Conservation (phyloP, 331 rosid genomes). For the Pyracantha coccinea region DNA sequence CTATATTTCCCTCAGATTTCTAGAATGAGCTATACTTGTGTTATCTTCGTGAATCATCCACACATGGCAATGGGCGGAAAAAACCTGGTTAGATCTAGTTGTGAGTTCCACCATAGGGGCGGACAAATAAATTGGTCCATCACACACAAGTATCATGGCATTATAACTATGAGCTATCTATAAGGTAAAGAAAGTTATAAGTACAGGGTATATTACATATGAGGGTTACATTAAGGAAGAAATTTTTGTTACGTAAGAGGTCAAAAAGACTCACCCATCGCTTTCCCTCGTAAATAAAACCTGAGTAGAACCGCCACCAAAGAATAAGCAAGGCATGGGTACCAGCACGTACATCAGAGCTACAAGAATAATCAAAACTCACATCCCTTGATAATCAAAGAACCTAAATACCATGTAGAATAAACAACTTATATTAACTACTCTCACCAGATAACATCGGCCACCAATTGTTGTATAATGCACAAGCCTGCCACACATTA, state of each 20-base stretch:
- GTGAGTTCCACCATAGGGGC: background rate
- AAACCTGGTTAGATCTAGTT: background rate
- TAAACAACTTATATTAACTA: background rate
- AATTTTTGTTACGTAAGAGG: background rate
- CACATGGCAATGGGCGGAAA: background rate
- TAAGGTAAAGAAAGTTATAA: background rate
- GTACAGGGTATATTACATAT: background rate
- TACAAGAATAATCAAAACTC: conserved; percentile 31
- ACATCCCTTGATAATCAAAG: background rate
- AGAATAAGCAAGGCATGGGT: conserved; percentile 99
- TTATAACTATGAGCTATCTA: background rate
- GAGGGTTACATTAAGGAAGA: background rate
- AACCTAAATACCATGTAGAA: background rate
- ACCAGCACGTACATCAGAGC: conserved; percentile 96
- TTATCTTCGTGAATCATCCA: background rate
- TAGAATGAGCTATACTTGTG: too few relatives aligned
- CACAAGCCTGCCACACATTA: conserved; percentile 67
- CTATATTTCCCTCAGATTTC: background rate
- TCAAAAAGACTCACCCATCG: conserved; percentile 69
- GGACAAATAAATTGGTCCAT: background rate
- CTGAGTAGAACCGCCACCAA: conserved; percentile 92
- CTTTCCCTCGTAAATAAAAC: conserved; percentile 73
- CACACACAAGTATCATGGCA: background rate
- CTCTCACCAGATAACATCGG: conserved; percentile 85
- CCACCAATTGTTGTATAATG: conserved; percentile 93